Conservation (phyloP, 2,329 filamentous ascomycete species). For the Dichotomopilus funicola region DNA sequence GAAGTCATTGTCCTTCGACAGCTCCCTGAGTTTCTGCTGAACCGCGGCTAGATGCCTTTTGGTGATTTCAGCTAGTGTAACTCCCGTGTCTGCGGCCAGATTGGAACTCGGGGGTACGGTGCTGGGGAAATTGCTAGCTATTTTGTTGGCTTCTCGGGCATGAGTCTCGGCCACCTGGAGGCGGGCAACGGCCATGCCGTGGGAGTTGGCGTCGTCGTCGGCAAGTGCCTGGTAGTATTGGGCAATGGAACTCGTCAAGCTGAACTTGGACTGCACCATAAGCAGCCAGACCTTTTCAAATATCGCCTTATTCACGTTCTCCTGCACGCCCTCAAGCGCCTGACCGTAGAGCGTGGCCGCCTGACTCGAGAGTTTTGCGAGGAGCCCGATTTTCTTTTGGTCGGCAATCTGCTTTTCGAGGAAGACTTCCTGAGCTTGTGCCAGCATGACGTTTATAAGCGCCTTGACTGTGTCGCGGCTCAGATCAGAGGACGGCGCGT, state of each 20-base stretch:
- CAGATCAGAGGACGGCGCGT: constrained; percentile 92
- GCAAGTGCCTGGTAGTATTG: constrained; percentile 91
- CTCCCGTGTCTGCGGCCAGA: constrained; percentile 70
- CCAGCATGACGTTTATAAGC: constrained; percentile 85
- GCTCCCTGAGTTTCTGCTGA: constrained; percentile 69
- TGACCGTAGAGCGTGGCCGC: constrained; percentile 83
- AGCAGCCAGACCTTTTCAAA: constrained; percentile 93
- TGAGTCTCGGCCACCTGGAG: constrained; percentile 73
- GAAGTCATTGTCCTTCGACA: constrained; percentile 92
- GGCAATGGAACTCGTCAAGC: constrained; percentile 75
- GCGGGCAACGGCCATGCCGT: constrained; percentile 77
- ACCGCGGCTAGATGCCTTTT: constrained; percentile 76
- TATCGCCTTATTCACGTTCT: constrained; percentile 82
- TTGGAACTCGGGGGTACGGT: constrained; percentile 77
- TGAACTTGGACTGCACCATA: constrained; percentile 76
- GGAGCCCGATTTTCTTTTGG: constrained; percentile 81
- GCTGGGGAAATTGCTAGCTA: constrained; percentile 72
- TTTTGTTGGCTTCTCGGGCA: constrained; percentile 69
- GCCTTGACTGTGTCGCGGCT: constrained; percentile 95
- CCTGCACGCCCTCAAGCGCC: constrained; percentile 81
- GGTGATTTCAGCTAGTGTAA: constrained; percentile 68
- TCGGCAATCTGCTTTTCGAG: constrained; percentile 92
- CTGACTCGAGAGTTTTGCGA: constrained; percentile 91
- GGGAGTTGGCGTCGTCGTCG: constrained; percentile 81
- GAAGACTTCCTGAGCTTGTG: constrained; percentile 95